phyloP scores from a whole-genome alignment of 495 filamentous ascomycete species.

The Podospora comata region DNA sequence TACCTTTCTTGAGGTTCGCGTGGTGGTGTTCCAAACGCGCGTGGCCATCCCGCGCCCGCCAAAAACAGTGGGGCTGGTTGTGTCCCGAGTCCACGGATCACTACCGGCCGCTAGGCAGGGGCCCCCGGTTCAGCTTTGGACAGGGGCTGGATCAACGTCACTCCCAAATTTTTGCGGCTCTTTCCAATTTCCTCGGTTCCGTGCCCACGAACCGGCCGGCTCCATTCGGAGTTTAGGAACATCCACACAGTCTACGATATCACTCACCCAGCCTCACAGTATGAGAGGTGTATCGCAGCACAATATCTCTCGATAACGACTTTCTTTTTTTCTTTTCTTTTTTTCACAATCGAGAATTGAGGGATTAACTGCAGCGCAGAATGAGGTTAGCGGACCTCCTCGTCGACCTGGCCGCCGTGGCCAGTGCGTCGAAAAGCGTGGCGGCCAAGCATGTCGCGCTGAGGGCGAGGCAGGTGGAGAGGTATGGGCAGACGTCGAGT shows the following conservation, averaged over 20 bases:
- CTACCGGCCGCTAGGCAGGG: slow-evolving; percentile 25
- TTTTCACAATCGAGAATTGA: neutral
- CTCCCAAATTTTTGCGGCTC: slow-evolving; percentile 19
- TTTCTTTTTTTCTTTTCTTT: neutral
- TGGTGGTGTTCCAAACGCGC: neutral
- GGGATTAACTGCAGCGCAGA: neutral
- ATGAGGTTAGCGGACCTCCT: slow-evolving; percentile 55
- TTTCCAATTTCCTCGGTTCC: neutral
- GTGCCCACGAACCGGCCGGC: neutral
- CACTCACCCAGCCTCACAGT: neutral
- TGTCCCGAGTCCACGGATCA: slow-evolving; percentile 16
- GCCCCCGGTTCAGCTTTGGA: neutral
- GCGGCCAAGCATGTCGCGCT: slow-evolving; percentile 77
- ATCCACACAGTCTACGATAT: neutral
- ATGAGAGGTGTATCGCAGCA: neutral
- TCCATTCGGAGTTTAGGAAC: neutral
- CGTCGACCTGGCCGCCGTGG: slow-evolving; percentile 74
- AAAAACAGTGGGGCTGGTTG: neutral
- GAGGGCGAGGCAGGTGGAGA: slow-evolving; percentile 71
- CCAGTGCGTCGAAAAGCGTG: slow-evolving; percentile 72
- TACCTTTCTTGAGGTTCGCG: neutral
- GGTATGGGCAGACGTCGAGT: slow-evolving; percentile 73
- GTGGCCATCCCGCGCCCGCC: neutral
- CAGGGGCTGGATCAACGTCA: slow-evolving; percentile 1
- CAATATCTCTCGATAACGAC: neutral